phyloP scores from a whole-genome alignment of 768 basidiomycete species.

The Russula olivacea region DNA sequence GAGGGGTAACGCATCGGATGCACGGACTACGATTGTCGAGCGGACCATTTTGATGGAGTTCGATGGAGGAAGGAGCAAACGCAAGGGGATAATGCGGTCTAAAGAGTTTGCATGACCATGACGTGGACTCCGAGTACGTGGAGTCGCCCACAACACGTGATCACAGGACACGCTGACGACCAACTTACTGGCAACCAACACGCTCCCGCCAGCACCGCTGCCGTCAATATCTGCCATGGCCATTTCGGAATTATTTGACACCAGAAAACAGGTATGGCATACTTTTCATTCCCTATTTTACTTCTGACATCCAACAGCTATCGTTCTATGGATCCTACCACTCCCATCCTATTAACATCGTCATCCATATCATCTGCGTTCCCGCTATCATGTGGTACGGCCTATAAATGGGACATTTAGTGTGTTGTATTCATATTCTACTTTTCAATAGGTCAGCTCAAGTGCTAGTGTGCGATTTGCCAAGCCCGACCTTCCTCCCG shows the following conservation, averaged over 20 bases:
- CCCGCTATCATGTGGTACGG: constrained; percentile 76
- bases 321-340: constrained; percentile 94
- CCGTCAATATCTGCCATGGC: constrained; percentile 29
- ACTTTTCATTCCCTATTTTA: constrained; percentile 3
- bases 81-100: not conserved
- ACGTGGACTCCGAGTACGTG: too few relatives aligned
- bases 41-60: constrained; percentile 56
- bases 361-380: constrained; percentile 82
- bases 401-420: not conserved
- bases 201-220: too few relatives aligned
- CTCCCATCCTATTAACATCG: constrained; percentile 71
- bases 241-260: constrained; percentile 45
- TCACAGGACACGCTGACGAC: not conserved
- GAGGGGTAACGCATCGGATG: constrained; percentile 81
- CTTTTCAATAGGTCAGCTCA: constrained; percentile 50
- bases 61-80: not conserved
- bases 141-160: constrained; percentile 11
- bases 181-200: not conserved
- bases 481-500: constrained; percentile 41
- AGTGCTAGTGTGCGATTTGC: constrained; percentile 41
- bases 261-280: constrained; percentile 58
- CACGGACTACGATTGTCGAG: constrained; percentile 80
- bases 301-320: constrained; percentile 44
- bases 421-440: not conserved
- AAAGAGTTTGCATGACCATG: constrained; percentile 5